phyloP scores from a whole-genome alignment of 2,329 filamentous ascomycete genomes.

The Raffaelea deltoideospora region DNA sequence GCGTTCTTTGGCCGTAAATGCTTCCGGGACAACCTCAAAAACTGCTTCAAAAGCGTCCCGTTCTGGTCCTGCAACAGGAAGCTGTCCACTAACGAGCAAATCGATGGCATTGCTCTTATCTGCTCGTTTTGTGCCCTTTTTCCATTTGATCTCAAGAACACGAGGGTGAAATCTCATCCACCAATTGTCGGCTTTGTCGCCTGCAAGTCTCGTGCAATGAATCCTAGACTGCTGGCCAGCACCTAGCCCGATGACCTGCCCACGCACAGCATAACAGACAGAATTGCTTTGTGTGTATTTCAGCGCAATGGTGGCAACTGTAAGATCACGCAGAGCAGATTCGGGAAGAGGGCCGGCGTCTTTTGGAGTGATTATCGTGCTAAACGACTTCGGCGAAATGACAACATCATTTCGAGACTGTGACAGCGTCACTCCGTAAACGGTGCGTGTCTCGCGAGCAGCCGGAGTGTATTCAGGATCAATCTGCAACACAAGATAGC shows the following conservation, averaged over 20 bases:
- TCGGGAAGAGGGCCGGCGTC: conserved; percentile 58
- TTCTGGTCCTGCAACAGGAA: conserved; percentile 73
- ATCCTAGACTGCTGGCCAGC: conserved; percentile 96
- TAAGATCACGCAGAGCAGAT: conserved; percentile 72
- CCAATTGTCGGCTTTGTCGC: conserved; percentile 98
- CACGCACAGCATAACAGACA: conserved; percentile 90
- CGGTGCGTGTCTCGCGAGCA: conserved; percentile 68
- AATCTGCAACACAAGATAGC: conserved; percentile 92
- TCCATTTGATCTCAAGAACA: conserved; percentile 82
- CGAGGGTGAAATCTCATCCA: conserved; percentile 97
- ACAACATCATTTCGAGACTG: conserved; percentile 88
- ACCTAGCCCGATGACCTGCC: conserved; percentile 85
- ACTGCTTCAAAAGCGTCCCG: conserved; percentile 72
- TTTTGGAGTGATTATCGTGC: conserved; percentile 74
- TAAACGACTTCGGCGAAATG: conserved; percentile 76
- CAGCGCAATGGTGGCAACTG: conserved; percentile 88
- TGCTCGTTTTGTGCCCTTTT: conserved; percentile 88
- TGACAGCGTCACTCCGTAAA: conserved; percentile 77
- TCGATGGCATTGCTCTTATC: conserved; percentile 99
- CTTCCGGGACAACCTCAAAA: conserved; percentile 75
- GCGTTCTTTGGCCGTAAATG: conserved; percentile 75
- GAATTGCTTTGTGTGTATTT: conserved; percentile 99
- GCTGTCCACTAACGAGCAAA: conserved; percentile 77
- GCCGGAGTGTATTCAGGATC: conserved; percentile 72
- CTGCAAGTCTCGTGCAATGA: conserved; percentile 92